Conservation (phyloP, 352 stramenopile species). For the Globisporangium irregulare region DNA sequence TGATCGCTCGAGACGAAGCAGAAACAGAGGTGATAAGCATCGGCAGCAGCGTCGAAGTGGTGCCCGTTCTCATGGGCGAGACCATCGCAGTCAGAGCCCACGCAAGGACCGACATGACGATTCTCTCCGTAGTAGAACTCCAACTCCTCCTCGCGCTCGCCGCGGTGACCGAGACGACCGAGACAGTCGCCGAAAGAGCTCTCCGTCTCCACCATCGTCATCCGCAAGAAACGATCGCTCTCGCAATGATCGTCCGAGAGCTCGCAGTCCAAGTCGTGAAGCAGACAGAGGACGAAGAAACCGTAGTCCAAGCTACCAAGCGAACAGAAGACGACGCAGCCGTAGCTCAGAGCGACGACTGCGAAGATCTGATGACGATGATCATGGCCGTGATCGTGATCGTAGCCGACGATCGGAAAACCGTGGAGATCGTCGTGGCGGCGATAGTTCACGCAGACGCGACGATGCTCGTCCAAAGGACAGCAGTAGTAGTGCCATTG, state of each 20-base stretch:
- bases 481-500: not conserved
- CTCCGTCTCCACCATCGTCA: not conserved
- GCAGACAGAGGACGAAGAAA: not conserved
- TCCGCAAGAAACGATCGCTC: not conserved
- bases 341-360: constrained; percentile 1
- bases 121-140: not conserved
- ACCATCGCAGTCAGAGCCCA: not conserved
- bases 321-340: not conserved
- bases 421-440: not conserved
- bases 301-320: constrained; percentile 5
- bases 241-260: not conserved
- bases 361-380: not conserved
- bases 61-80: not conserved
- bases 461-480: not conserved
- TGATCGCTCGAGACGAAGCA: not conserved
- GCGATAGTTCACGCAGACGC: not conserved
- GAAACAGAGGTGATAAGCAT: not conserved
- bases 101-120: not conserved
- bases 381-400: not conserved
- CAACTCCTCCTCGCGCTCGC: constrained; percentile 1
- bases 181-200: not conserved
- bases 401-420: not conserved
- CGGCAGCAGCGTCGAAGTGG: not conserved
- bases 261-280: constrained; percentile 6
- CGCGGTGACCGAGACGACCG: not conserved